phyloP scores from a whole-genome alignment of 2,329 filamentous ascomycete species.

The Aspergillus intermedius region DNA sequence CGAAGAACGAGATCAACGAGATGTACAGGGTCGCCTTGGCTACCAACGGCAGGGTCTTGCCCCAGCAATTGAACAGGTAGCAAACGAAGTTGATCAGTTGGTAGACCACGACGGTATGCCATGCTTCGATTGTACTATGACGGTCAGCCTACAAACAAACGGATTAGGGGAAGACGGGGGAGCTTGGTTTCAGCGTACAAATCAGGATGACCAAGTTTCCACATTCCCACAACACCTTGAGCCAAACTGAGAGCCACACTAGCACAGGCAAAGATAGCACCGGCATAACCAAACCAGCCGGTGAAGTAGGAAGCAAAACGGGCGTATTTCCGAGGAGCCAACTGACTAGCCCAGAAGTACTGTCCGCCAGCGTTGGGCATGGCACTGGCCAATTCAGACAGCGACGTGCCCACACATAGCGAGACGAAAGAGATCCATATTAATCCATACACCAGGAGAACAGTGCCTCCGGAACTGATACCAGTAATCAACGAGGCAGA shows the following conservation, averaged over 20 bases:
- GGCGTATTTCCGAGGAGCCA: constrained; percentile 42
- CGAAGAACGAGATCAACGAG: constrained; percentile 43
- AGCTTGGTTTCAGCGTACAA: constrained; percentile 35
- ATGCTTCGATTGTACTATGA: constrained; percentile 26
- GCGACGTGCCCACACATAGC: constrained; percentile 40
- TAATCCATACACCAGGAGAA: constrained; percentile 46
- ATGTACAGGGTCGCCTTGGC: constrained; percentile 41
- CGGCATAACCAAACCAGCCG: constrained; percentile 50
- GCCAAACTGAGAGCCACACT: constrained; percentile 47
- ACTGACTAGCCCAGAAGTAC: constrained; percentile 47
- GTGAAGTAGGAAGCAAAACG: constrained; percentile 44
- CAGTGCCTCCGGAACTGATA: constrained; percentile 45
- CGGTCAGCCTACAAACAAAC: constrained; percentile 6
- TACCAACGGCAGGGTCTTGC: constrained; percentile 32
- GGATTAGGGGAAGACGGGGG: neutral
- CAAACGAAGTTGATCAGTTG: constrained; percentile 44
- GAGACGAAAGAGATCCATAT: constrained; percentile 42
- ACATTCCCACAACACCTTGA: constrained; percentile 46
- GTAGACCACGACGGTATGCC: constrained; percentile 40
- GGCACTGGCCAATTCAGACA: constrained; percentile 44
- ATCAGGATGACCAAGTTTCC: constrained; percentile 46
- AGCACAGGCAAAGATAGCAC: constrained; percentile 49
- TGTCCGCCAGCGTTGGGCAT: constrained; percentile 48
- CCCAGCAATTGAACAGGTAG: constrained; percentile 45
- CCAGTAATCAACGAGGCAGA: constrained; percentile 45